A percentile compares a stretch with the other conserved stretches of the same genome.
phyloP scores from a whole-genome alignment of 2,329 filamentous ascomycete species.

The Aureobasidium namibiae region DNA sequence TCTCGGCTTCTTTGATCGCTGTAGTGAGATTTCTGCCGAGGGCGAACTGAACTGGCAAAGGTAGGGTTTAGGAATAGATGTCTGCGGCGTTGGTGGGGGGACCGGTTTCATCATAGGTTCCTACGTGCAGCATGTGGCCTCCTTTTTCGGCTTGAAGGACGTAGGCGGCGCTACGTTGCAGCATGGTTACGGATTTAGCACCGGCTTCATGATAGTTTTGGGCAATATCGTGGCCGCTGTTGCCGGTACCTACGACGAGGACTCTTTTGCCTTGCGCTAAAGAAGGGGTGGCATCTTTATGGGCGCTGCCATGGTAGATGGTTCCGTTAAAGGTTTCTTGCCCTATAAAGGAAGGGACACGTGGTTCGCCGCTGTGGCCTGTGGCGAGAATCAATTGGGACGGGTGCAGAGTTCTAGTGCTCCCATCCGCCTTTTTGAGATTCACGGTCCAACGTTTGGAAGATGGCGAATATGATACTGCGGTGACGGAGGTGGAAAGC shows the following conservation, averaged over 20 bases:
- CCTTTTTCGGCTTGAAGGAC: conserved; percentile 52
- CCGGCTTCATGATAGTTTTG: conserved; percentile 53
- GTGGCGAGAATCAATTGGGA: conserved; percentile 60
- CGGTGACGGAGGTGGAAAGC: conserved; percentile 44
- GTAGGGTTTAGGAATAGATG: conserved; percentile 49
- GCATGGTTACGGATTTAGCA: conserved; percentile 55
- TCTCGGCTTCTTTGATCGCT: conserved; percentile 24
- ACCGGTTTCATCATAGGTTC: conserved; percentile 39
- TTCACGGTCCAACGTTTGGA: conserved; percentile 48
- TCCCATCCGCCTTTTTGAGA: conserved; percentile 35
- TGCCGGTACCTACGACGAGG: conserved; percentile 42
- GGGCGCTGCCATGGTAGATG: conserved; percentile 43
- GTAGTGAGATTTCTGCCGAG: conserved; percentile 43
- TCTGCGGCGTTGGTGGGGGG: conserved; percentile 61
- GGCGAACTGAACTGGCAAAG: conserved; percentile 52
- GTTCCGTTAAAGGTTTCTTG: conserved; percentile 50
- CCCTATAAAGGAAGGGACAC: conserved; percentile 40
- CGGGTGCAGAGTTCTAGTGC: conserved; percentile 50
- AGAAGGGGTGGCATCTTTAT: conserved; percentile 40
- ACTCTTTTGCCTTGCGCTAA: conserved; percentile 33
- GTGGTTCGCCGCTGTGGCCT: conserved; percentile 59
- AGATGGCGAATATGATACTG: conserved; percentile 43
- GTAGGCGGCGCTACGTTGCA: conserved; percentile 59
- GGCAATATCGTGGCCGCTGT: conserved; percentile 43
- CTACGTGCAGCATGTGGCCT: conserved; percentile 41